phyloP scores from a whole-genome alignment of 106 monocot genomes.

The Narthecium ossifragum region DNA sequence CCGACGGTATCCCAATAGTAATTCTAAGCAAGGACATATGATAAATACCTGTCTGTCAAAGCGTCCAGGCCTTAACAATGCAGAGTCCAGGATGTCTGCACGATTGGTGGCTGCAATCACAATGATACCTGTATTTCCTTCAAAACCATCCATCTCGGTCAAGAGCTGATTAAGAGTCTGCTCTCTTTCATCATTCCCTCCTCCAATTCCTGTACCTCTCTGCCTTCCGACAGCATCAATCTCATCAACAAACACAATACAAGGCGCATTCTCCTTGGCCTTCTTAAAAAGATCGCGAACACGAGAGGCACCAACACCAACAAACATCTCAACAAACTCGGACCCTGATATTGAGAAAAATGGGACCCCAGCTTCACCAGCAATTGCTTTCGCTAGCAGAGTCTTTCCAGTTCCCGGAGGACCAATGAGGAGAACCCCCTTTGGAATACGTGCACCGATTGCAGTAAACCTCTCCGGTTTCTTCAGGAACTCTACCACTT shows the following conservation, averaged over 20 bases:
- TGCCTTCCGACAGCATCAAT: constrained; percentile 96
- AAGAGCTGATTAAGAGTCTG: constrained; percentile 91
- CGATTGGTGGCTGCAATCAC: constrained; percentile 93
- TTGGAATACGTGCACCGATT: constrained; percentile 94
- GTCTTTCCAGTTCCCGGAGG: constrained; percentile 99
- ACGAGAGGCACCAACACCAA: constrained; percentile 89
- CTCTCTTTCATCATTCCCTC: constrained; percentile 93
- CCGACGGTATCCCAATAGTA: no score
- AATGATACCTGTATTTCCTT: constrained; percentile 90
- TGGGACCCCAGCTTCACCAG: constrained; percentile 96
- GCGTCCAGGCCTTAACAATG: constrained; percentile 83
- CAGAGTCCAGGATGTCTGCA: constrained; percentile 93
- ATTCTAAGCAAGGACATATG: constrained; percentile 4
- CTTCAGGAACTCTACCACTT: constrained; percentile 98
- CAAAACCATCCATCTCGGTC: constrained; percentile 98
- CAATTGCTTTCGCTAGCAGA: constrained; percentile 96
- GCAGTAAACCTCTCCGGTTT: constrained; percentile 99
- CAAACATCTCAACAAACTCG: constrained; percentile 99
- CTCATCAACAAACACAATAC: constrained; percentile 98
- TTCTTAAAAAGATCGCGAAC: constrained; percentile 97
- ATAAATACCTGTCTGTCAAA: constrained; percentile 89
- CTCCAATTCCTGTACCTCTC: constrained; percentile 88
- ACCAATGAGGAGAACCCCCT: constrained; percentile 96
- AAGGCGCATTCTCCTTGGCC: constrained; percentile 96
- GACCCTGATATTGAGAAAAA: constrained; percentile 99